Percentiles rank a stretch among this genome's conserved stretches.
phyloP scores from a whole-genome alignment of 164 flowering plant genomes.

The Annona squamosa region DNA sequence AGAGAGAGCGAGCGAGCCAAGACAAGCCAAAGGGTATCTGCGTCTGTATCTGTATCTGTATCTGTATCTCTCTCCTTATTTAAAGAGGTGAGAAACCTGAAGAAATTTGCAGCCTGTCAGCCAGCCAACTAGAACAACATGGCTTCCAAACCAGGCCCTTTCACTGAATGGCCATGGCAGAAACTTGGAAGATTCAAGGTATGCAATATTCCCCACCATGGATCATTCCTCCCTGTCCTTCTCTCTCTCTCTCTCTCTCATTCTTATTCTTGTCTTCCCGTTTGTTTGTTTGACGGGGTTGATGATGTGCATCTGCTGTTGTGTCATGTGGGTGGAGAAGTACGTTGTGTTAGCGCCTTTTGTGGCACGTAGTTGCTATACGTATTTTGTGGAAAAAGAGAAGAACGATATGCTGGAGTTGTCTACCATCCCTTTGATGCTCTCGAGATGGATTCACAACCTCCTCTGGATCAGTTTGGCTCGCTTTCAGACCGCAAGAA shows the following conservation, averaged over 20 bases:
- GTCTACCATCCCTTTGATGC: slow-evolving; percentile 5
- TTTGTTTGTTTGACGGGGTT: neutral
- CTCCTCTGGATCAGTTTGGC: slow-evolving; percentile 16
- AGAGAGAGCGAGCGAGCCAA: too few relatives aligned
- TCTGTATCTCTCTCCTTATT: neutral
- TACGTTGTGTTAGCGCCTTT: slow-evolving; percentile 11
- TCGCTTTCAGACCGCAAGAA: slow-evolving; percentile 19
- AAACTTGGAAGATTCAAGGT: slow-evolving; percentile 33
- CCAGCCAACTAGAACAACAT: slow-evolving; percentile 1
- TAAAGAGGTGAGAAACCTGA: neutral
- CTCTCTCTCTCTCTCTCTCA: neutral
- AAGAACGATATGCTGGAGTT: slow-evolving; percentile 8
- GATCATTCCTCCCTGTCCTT: neutral
- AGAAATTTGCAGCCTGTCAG: neutral
- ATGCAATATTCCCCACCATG: neutral
- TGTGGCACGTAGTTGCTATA: slow-evolving; percentile 3
- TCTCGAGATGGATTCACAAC: slow-evolving; percentile 14
- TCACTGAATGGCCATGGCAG: slow-evolving; percentile 39
- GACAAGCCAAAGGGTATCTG: neutral
- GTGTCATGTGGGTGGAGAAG: slow-evolving; percentile 3
- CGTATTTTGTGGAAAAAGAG: neutral
- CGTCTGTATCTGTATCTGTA: neutral
- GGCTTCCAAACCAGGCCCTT: slow-evolving; percentile 35
- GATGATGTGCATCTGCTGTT: neutral
- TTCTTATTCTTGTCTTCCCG: neutral